Evolutionary conservation across 2,329 filamentous ascomycete species (phyloP).

Genomic region (Ramularia endophylla): DNA sequence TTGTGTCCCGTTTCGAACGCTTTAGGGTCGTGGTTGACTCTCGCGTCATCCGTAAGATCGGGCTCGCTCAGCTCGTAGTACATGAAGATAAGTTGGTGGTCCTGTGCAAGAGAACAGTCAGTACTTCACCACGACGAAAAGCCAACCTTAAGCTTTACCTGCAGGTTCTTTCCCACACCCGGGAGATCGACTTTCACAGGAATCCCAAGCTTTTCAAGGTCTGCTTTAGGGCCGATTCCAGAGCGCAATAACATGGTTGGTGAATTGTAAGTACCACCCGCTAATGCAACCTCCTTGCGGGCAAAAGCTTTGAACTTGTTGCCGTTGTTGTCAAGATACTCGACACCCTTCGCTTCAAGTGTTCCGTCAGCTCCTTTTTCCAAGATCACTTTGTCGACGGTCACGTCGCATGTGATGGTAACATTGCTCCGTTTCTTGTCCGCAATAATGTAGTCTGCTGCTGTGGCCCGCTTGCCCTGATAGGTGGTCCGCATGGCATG

Average conservation of each 20-base stretch:
- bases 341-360: conserved; percentile 40
- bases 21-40: conserved; percentile 49
- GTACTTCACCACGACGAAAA: too few relatives aligned
- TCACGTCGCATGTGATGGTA: conserved; percentile 34
- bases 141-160: too few relatives aligned
- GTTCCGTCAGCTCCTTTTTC: conserved; percentile 49
- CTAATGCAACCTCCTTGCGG: conserved; percentile 25
- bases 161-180: conserved; percentile 46
- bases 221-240: conserved; percentile 45
- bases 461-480: conserved; percentile 48
- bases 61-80: conserved; percentile 54
- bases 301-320: conserved; percentile 32
- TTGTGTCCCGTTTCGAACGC: conserved; percentile 47
- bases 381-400: conserved; percentile 59
- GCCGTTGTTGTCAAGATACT: conserved; percentile 38
- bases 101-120: too few relatives aligned
- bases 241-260: conserved; percentile 52
- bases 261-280: conserved; percentile 47
- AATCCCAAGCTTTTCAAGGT: conserved; percentile 40
- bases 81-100: conserved; percentile 43
- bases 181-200: conserved; percentile 42
- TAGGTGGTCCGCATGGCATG: conserved; percentile 50
- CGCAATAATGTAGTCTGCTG: conserved; percentile 48
- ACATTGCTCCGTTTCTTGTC: conserved; percentile 40
- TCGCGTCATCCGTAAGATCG: conserved; percentile 51